Evolutionary conservation across 2,329 filamentous ascomycete genomes (phyloP).

Genomic region (Colletotrichum theobromicola): DNA sequence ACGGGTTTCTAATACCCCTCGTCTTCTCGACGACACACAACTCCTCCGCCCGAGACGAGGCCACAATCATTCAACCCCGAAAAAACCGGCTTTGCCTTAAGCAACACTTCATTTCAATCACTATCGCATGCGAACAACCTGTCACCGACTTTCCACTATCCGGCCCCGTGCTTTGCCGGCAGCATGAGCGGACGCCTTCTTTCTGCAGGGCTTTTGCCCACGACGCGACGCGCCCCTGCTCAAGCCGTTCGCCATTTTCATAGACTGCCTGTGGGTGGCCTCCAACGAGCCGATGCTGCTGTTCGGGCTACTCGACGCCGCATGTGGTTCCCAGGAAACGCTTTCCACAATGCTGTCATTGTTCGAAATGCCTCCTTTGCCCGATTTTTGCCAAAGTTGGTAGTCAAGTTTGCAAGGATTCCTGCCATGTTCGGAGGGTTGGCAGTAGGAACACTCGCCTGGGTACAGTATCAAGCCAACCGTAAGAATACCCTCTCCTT

Average conservation of each 20-base stretch:
- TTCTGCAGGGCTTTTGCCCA: constrained; percentile 73
- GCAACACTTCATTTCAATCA: not conserved
- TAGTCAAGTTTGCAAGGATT: constrained; percentile 86
- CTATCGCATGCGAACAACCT: constrained; percentile 2
- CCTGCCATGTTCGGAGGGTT: constrained; percentile 92
- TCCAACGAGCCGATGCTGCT: constrained; percentile 69
- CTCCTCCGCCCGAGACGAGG: not conserved
- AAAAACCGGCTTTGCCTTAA: not conserved
- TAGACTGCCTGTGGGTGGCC: constrained; percentile 70
- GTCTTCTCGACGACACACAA: not conserved
- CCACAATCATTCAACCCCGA: not conserved
- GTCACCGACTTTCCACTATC: not conserved
- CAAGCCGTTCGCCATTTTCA: constrained; percentile 68
- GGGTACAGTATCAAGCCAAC: constrained; percentile 94
- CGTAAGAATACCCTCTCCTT: constrained; percentile 57
- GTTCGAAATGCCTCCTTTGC: constrained; percentile 69
- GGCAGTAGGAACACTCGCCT: constrained; percentile 85
- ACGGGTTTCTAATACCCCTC: not conserved
- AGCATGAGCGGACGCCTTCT: constrained; percentile 77
- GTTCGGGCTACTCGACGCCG: constrained; percentile 66
- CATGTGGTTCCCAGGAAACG: constrained; percentile 80
- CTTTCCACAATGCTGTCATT: constrained; percentile 80
- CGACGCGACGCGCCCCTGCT: constrained; percentile 65
- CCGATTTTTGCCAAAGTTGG: constrained; percentile 79
- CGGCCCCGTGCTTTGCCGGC: constrained; percentile 25